Evolutionary conservation across 2,329 filamentous ascomycete genomes (phyloP), one percentile per base, ranked within the genome.

Genomic region (Penicillium sp.): DNA sequence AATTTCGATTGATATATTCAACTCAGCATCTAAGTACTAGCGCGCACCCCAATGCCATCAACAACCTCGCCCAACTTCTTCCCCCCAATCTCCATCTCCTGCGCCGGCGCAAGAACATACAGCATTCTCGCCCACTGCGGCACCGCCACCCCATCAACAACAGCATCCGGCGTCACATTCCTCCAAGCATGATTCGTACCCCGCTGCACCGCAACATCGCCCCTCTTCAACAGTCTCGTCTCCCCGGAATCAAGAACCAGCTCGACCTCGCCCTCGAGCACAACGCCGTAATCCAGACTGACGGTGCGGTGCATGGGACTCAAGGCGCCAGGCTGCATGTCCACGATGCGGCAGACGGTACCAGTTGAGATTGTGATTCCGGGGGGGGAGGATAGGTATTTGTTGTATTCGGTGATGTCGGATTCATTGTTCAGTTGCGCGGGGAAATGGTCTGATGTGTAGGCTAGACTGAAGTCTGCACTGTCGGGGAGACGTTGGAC

Each of bases 191-290:
- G 70, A 44, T 65, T 69, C 4, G 70, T 72, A 0, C 58, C 65
- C 10, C 81, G 68, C 67, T 83, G 79, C 15, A 83, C 74, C 3
- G 75, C 75, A n/a, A 82, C 69, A 62, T 83, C 80, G 1, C 81
- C 81, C 4, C 74, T 65, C 49, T 69, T 70, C 68, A 83, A 67
- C 26, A 70, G 52, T 49, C 73, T 71, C 47, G 63, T 70, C 54
- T 76, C 77, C 0, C 80, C 80, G 13, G 73, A 74, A 53, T 81
- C 80, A 8, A 83, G 65, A 2, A 76, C 51, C 41, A 53, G 48
- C 43, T 57, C 51, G 0, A 56, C 42, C 42, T 56, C 53, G 0
- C 56, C 56, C 15, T 58, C 56, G 12, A 58, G 33, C 4, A 58
- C 53, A 8, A 58, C 53, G 0, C 56, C 56, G 31, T 58, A 58